A percentile compares a stretch with the other conserved stretches of the same genome.
phyloP scores from a whole-genome alignment of 139 green algal species.

The Chlamydomonas schloesseri region DNA sequence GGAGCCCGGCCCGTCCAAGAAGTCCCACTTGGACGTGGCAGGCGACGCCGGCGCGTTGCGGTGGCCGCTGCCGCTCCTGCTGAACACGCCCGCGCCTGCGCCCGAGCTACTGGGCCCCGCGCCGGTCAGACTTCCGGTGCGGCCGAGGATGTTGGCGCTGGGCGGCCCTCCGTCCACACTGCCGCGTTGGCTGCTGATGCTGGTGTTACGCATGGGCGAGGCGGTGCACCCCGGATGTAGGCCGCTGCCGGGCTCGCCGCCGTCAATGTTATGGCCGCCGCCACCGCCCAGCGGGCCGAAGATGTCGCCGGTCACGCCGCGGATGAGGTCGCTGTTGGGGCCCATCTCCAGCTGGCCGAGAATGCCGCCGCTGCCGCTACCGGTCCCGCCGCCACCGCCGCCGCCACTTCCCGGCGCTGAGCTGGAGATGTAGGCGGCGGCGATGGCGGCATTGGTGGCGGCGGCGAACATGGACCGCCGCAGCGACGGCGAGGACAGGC shows the following conservation, averaged over 20 bases:
- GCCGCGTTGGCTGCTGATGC: too few relatives aligned
- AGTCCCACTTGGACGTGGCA: slow-evolving; percentile 10
- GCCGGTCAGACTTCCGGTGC: too few relatives aligned
- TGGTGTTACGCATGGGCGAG: background rate
- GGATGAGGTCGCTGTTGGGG: too few relatives aligned
- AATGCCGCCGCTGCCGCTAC: background rate
- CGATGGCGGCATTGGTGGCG: background rate
- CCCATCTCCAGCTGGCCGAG: background rate
- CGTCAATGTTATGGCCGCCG: background rate
- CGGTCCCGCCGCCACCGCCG: background rate
- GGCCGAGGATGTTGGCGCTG: too few relatives aligned
- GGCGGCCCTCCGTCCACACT: too few relatives aligned
- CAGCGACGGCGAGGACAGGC: background rate
- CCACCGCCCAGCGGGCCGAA: background rate
- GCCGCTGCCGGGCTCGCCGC: background rate
- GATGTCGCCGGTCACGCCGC: background rate
- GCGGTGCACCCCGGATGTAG: background rate
- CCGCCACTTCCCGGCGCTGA: too few relatives aligned
- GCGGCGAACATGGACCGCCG: background rate
- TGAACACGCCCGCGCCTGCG: too few relatives aligned
- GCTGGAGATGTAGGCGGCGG: too few relatives aligned
- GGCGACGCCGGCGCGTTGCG: background rate
- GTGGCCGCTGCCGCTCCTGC: background rate
- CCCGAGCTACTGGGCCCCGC: too few relatives aligned
- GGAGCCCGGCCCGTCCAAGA: background rate